Evolutionary conservation across 1,284 basidiomycete species (phyloP), one percentile per base, ranked within the genome.

Genomic region (Trichosporon coremiiforme): DNA sequence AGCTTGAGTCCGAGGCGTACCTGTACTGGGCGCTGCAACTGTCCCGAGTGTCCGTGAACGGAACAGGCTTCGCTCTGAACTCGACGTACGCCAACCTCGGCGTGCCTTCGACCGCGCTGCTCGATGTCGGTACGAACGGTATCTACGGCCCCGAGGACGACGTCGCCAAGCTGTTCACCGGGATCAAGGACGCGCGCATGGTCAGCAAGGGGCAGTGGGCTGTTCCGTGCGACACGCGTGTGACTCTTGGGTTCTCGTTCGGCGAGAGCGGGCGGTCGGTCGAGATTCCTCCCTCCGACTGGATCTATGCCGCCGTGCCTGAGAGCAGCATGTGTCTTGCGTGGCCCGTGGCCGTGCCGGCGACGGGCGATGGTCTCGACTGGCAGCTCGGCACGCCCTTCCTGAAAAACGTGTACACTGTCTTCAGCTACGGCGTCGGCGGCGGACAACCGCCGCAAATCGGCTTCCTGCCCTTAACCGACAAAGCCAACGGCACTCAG

Each of bases 361-460:
- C 90, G 0, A 89, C 86, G 66, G 80, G 89, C 12, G 90, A 93
- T 80, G 93, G 92, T 2, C 87, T 95, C 57, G 92, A 93, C 79
- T 95, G 93, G 93, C 90, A 93, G 80, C 85, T 95, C 86, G 92
- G 92, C n/a, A 85, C 88, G 2, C 87, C 91, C 0, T 95, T 95
- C 81, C 79, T 95, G 69, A 87, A 89, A 64, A 90, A 91, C 2
- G 90, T 93, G 0, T 95, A 95, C 80, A 89, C 90, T 4, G 86
- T 95, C 64, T 95, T 88, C 66, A 73, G 77, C 67, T 80, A 82
- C 68, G 82, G 82, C 7, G 79, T 82, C 66, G 74, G 80, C 55
- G 76, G 76, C 12, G 72, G 75, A 1, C 80, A 81, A 66, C 74
- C 78, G 9, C 81, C 82, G 0, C 68, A 80, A 55, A 73, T 83